Percentiles rank a stretch among this genome's conserved stretches.
These are phyloP conservation scores for Fagus sylvatica DNA, from an alignment of 306 rosid species.

Conservation along the genomic window DNA sequence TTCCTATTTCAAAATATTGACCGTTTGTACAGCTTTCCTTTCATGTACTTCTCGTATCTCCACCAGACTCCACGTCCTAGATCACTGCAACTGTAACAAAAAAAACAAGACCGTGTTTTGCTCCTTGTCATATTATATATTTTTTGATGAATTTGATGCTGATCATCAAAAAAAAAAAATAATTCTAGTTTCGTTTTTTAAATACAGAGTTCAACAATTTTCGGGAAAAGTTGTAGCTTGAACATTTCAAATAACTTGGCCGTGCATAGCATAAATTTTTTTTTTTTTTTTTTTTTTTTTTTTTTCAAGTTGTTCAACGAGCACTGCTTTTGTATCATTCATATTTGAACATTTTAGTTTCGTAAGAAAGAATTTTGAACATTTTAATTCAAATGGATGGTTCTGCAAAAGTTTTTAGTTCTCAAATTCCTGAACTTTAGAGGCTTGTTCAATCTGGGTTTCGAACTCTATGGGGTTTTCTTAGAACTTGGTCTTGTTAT, in stretches of 20 bases:
- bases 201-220: constrained; percentile 16
- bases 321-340: constrained; percentile 15
- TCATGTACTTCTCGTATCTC: constrained; percentile 47
- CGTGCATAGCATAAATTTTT: constrained; percentile 4
- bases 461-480: too few relatives aligned
- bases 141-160: too few relatives aligned
- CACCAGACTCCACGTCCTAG: constrained; percentile 42
- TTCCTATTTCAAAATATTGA: constrained; percentile 4
- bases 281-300: neutral
- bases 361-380: neutral
- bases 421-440: constrained; percentile 14
- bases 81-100: constrained; percentile 42
- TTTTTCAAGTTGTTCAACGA: constrained; percentile 31
- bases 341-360: too few relatives aligned
- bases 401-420: constrained; percentile 23
- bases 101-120: constrained; percentile 24
- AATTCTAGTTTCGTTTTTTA: constrained; percentile 27
- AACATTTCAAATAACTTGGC: constrained; percentile 10
- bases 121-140: constrained; percentile 23
- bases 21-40: constrained; percentile 35
- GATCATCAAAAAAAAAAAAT: too few relatives aligned
- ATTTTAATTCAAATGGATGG: constrained; percentile 21
- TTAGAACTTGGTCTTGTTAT: neutral
- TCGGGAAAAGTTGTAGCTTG: constrained; percentile 36
- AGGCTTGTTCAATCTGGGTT: neutral